Evolutionary conservation across 805 yeast species (phyloP), one percentile per base, ranked within the genome.

Genomic region (Kuraishia piskuri): DNA sequence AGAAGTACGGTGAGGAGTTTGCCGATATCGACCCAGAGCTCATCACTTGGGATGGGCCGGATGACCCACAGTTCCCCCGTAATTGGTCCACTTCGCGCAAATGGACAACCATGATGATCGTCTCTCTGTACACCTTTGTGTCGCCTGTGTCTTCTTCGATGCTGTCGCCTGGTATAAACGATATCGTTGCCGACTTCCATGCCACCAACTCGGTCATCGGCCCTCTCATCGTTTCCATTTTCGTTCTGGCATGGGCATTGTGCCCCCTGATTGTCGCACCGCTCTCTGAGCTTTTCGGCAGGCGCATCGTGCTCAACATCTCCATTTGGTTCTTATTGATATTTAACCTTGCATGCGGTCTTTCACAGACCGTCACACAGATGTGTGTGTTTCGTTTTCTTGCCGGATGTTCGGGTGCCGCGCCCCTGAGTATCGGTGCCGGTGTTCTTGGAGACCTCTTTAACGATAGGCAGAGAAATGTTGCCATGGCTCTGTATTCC

Each of bases 261-360:
- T 86, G 86, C 12, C 90, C 90, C 1, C 66, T 86, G 50, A 60
- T 85, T 31, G 70, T 83, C 54, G 85, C 88, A 1, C 91, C 91
- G 1, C 60, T 86, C 12, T 79, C 86, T 48, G 92, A 86, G 61
- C 71, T 82, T 55, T 76, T 78, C 56, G 92, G 91, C 2, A 68
- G 91, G 46, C 71, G 75, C 54, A 63, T 74, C 3, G 85, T 87
- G 3, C 75, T 83, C 54, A 75, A 79, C 53, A 56, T 67, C 14
- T 75, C 84, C 12, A 74, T 80, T 31, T 73, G 79, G 71, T 60
- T 82, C 50, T 66, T 78, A 23, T 69, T 73, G 48, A 55, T 70
- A 37, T 80, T 79, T 68, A 79, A 76, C 61, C 57, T 84, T 46
- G 87, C 80, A 3, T 83, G 88, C 56, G 88, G 82, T 2, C 77